A percentile compares a stretch with the other conserved stretches of the same genome.
phyloP scores from a whole-genome alignment of 805 yeast species.

The Jamesozyma rosinii region DNA sequence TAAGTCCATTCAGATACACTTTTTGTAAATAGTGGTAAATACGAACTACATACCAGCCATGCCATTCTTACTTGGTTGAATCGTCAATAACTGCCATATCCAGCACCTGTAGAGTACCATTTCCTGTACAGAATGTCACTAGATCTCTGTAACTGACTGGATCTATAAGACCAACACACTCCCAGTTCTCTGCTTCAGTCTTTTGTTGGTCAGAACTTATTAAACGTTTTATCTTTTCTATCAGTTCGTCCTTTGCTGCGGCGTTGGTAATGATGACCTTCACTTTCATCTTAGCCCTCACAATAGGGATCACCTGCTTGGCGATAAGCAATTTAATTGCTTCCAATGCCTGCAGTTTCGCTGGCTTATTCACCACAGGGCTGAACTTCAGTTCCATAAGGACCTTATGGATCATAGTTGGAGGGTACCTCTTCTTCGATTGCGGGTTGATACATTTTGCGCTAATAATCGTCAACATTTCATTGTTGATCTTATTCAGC shows the following conservation, averaged over 20 bases:
- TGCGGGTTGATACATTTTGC: slow-evolving; percentile 88
- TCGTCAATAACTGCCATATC: slow-evolving; percentile 83
- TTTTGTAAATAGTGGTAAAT: too few species aligned
- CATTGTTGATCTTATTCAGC: slow-evolving; percentile 64
- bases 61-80: neutral
- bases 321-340: slow-evolving; percentile 72
- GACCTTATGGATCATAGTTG: slow-evolving; percentile 86
- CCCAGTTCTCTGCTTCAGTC: slow-evolving; percentile 37
- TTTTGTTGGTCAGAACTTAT: slow-evolving; percentile 27
- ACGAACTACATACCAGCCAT: too few species aligned
- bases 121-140: slow-evolving; percentile 48
- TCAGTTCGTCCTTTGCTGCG: slow-evolving; percentile 30
- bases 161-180: slow-evolving; percentile 63
- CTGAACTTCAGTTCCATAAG: slow-evolving; percentile 71
- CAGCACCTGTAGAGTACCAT: slow-evolving; percentile 68
- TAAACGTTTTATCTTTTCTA: slow-evolving; percentile 36
- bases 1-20: too few species aligned
- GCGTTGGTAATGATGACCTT: slow-evolving; percentile 49
- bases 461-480: slow-evolving; percentile 71
- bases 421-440: slow-evolving; percentile 85
- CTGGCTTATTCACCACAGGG: slow-evolving; percentile 59
- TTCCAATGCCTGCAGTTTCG: slow-evolving; percentile 85
- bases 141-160: slow-evolving; percentile 74
- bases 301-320: slow-evolving; percentile 82
- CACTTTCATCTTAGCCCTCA: slow-evolving; percentile 87